Conservation (phyloP, 305 asterid species). For the Rubia tinctorum region DNA sequence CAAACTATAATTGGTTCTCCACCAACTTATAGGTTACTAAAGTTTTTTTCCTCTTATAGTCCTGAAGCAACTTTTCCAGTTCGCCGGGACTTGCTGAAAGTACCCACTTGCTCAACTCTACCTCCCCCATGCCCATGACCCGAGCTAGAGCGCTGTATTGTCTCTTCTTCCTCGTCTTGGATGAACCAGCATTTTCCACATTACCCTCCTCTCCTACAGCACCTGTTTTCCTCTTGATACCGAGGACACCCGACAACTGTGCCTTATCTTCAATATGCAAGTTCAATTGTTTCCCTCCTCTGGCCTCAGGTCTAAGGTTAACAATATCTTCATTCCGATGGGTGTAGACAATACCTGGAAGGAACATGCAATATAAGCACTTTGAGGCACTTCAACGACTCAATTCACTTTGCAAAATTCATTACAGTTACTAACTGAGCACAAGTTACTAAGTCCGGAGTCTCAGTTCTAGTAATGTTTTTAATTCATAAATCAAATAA, state of each 20-base stretch:
- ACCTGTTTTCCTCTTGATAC: conserved; percentile 28
- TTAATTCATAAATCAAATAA: too few relatives aligned
- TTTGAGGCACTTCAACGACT: background rate
- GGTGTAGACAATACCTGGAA: conserved; percentile 77
- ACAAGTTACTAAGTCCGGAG: background rate
- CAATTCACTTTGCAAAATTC: background rate
- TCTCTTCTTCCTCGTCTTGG: conserved; percentile 46
- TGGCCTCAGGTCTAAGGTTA: conserved; percentile 41
- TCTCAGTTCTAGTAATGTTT: background rate
- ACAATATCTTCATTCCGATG: conserved; percentile 90
- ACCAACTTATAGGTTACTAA: conserved; percentile 20
- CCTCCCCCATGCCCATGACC: conserved; percentile 70
- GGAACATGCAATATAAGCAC: conserved; percentile 6
- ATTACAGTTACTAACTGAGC: background rate
- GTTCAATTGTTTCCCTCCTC: conserved; percentile 23
- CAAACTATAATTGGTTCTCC: background rate
- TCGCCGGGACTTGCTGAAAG: conserved; percentile 44
- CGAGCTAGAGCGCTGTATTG: conserved; percentile 54
- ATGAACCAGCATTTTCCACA: conserved; percentile 15
- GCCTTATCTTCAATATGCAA: conserved; percentile 16
- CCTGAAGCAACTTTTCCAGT: conserved; percentile 30
- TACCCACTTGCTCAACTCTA: conserved; percentile 58
- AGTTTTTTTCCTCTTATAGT: conserved; percentile 28
- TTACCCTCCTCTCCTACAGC: conserved; percentile 9
- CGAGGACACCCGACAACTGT: conserved; percentile 22